These are phyloP conservation scores for Bryum argenteum DNA, from an alignment of 225 moss, liverwort and hornwort species.

Conservation along the genomic window DNA sequence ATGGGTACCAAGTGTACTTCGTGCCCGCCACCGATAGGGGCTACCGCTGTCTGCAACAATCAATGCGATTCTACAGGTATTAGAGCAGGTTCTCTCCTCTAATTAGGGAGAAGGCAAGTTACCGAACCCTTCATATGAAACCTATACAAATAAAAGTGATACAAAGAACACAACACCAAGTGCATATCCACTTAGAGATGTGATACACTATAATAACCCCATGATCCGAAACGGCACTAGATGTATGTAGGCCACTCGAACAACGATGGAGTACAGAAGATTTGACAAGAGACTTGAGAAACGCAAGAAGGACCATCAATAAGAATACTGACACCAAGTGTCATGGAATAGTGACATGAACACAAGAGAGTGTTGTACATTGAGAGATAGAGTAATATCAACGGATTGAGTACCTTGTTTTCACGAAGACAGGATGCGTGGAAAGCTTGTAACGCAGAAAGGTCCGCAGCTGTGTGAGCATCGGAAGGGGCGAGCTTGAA, in stretches of 20 bases:
- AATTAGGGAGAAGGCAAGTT: slow-evolving; percentile 10
- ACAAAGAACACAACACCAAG: slow-evolving; percentile 9
- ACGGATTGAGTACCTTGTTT: slow-evolving; percentile 64
- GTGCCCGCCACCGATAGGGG: slow-evolving; percentile 69
- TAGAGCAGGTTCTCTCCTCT: slow-evolving; percentile 21
- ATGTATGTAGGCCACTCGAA: slow-evolving; percentile 4
- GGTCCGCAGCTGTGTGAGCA: slow-evolving; percentile 51
- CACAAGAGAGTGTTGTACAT: slow-evolving; percentile 20
- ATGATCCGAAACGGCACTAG: slow-evolving; percentile 6
- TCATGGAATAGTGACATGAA: slow-evolving; percentile 25
- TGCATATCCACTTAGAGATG: slow-evolving; percentile 6
- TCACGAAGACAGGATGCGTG: slow-evolving; percentile 81
- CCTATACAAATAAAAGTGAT: slow-evolving; percentile 12
- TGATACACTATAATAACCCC: slow-evolving; percentile 20
- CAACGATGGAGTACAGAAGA: slow-evolving; percentile 10
- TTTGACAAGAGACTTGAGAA: background rate
- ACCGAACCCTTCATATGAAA: slow-evolving; percentile 27
- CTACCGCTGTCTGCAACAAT: slow-evolving; percentile 82
- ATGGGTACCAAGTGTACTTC: slow-evolving; percentile 95
- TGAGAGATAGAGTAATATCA: slow-evolving; percentile 30
- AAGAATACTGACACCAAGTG: slow-evolving; percentile 25
- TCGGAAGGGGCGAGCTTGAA: slow-evolving; percentile 79
- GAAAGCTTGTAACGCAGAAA: slow-evolving; percentile 66
- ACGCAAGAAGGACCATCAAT: slow-evolving; percentile 19
- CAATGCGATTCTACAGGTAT: slow-evolving; percentile 16